Conservation (phyloP, 1,284 basidiomycete genomes). For the Erythrobasidium hasegawianum region DNA sequence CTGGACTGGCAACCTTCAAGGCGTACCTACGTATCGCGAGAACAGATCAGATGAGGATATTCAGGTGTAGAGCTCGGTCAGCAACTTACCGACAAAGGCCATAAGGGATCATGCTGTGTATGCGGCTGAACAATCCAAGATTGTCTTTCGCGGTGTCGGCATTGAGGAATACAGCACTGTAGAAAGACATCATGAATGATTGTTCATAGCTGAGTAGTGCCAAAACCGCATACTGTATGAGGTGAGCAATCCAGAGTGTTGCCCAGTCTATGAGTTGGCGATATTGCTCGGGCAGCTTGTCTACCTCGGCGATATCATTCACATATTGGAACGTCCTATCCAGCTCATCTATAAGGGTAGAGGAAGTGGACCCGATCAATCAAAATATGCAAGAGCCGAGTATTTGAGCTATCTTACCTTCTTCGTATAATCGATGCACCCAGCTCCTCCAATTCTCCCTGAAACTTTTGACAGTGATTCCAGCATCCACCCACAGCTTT, state of each 20-base stretch:
- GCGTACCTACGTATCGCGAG: background rate
- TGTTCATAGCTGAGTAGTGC: too few relatives aligned
- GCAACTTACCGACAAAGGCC: background rate
- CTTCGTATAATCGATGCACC: background rate
- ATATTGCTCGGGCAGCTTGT: background rate
- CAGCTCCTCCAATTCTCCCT: slow-evolving; percentile 1
- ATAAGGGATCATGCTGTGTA: slow-evolving; percentile 4
- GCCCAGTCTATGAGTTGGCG: background rate
- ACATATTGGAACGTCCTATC: background rate
- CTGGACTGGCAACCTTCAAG: background rate
- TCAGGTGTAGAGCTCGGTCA: background rate
- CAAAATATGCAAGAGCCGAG: too few relatives aligned
- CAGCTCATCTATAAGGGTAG: too few relatives aligned
- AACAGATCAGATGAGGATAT: background rate
- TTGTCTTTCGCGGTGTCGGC: background rate
- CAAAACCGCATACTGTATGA: slow-evolving; percentile 3
- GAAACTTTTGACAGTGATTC: background rate
- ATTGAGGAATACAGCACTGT: background rate
- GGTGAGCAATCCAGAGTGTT: background rate
- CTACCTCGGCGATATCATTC: background rate
- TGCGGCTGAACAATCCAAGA: background rate
- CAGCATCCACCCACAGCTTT: background rate
- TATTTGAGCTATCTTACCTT: too few relatives aligned
- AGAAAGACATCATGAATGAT: too few relatives aligned
- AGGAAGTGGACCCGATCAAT: too few relatives aligned